phyloP scores from a whole-genome alignment of 2,329 filamentous ascomycete genomes.

The Sphaerulina musiva region DNA sequence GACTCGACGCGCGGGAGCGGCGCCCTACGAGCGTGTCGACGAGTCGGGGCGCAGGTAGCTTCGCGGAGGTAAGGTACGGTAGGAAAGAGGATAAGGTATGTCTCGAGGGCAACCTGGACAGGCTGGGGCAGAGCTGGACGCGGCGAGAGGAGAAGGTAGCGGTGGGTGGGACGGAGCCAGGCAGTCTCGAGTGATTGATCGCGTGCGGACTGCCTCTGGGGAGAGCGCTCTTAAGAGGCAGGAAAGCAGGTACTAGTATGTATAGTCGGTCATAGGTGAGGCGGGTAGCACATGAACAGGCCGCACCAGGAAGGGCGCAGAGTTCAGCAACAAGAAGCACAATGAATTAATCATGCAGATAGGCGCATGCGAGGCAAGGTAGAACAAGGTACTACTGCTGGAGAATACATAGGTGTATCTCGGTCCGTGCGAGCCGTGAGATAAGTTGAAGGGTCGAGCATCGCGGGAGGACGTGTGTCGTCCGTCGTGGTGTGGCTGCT shows the following conservation, averaged over 20 bases:
- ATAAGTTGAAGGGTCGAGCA: background rate
- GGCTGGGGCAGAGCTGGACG: background rate
- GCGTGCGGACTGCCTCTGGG: no score
- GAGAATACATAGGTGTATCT: background rate
- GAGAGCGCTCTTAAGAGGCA: background rate
- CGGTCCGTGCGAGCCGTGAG: background rate
- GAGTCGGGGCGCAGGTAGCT: no score
- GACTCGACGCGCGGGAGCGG: background rate
- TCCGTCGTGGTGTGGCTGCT: background rate
- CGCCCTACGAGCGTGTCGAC: background rate
- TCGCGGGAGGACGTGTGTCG: background rate
- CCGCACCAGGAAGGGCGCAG: no score
- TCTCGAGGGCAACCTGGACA: background rate
- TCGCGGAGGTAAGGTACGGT: no score
- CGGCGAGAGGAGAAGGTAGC: background rate
- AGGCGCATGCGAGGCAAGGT: background rate
- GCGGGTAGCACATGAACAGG: no score
- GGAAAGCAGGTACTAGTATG: no score
- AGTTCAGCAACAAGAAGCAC: no score
- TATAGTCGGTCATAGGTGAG: no score
- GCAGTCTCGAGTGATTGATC: background rate
- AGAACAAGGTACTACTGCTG: background rate
- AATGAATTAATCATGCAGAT: no score
- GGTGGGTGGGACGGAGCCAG: background rate
- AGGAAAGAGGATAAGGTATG: no score